phyloP scores from a whole-genome alignment of 202 grass and related monocot species.

The Panicum virgatum region DNA sequence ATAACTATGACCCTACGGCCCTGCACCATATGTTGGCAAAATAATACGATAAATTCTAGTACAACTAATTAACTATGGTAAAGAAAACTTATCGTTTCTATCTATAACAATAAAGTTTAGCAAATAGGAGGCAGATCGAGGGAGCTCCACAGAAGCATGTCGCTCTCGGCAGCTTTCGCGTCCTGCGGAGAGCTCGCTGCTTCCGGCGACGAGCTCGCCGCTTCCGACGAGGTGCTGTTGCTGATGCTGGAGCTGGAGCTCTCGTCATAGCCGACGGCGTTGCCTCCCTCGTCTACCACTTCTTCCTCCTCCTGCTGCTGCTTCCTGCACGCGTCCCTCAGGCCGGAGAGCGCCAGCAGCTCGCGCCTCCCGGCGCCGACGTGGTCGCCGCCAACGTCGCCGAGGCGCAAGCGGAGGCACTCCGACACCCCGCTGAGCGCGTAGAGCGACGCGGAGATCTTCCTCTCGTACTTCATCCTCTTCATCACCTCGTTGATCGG shows the following conservation, averaged over 20 bases:
- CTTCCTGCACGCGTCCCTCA: conserved; percentile 49
- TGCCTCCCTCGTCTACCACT: not conserved
- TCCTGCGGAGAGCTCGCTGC: not conserved
- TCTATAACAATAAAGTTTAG: conserved; percentile 14
- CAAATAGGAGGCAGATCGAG: conserved; percentile 54
- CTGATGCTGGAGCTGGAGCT: conserved; percentile 34
- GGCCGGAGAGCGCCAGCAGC: conserved; percentile 37
- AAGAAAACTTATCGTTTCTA: not conserved
- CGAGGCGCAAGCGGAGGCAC: conserved; percentile 45
- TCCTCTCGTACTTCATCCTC: conserved; percentile 58
- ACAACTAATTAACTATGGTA: not conserved
- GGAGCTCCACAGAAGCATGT: conserved; percentile 48
- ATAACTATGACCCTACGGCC: not conserved
- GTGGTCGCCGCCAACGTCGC: not conserved
- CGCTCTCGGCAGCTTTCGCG: not conserved
- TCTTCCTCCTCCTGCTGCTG: not conserved
- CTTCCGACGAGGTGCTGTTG: conserved; percentile 23
- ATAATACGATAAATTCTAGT: not conserved
- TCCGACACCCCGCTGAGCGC: conserved; percentile 47
- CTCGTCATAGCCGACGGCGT: not conserved
- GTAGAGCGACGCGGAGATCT: conserved; percentile 54
- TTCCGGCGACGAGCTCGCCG: conserved; percentile 23
- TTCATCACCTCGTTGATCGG: conserved; percentile 44
- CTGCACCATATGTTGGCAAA: too few species aligned
- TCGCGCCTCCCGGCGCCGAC: not conserved